Evolutionary conservation across 768 basidiomycete species (phyloP), one percentile per base, ranked within the genome.

Genomic region (Kwoniella pini): DNA sequence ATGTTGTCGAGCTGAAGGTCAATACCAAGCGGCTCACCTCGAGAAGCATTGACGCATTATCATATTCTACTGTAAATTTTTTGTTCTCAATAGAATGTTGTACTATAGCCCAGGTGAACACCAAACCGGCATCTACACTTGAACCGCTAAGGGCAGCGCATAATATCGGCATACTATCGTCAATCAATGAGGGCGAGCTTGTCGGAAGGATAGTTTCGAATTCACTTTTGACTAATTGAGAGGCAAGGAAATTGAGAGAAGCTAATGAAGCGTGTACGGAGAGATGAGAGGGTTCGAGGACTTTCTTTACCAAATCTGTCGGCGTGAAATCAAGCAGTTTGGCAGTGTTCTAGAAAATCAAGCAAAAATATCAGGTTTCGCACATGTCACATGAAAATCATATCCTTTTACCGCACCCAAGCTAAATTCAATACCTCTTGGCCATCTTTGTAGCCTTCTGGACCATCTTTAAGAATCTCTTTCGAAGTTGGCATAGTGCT

Each of bases 21-120:
- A 17, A 17, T 9, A 21, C n/a, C 10, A 21, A 44, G 1, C 12
- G 31, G 42, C 66, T 64, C 38, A 74, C 72, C 61, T 70, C 72
- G 5, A 73, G n/a, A 3, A 73, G 55, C 53, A 62, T 50, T 2
- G 59, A 54, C 1, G 62, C 69, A 22, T 30, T 48, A 26, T 69
- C 69, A 33, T 40, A 49, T 11, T 58, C 57, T 19, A 59, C 12
- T 15, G 27, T 12, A 26, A 31, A 13, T 1, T 44, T 33, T 44
- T 19, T 36, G 5, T 19, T 39, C 38, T 0, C 49, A 39, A 11
- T 28, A 40, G 10, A 49, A 49, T 17, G 15, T n/a, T 57, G 12
- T 4, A 72, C 45, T 1, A 63, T 7, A 1, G 60, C 19, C 68
- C 65, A 70, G 4, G 43, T 45, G 46, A 46, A 67, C 4, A 40